Conservation (phyloP, 208 protist genomes). For the Leishmania braziliensis region DNA sequence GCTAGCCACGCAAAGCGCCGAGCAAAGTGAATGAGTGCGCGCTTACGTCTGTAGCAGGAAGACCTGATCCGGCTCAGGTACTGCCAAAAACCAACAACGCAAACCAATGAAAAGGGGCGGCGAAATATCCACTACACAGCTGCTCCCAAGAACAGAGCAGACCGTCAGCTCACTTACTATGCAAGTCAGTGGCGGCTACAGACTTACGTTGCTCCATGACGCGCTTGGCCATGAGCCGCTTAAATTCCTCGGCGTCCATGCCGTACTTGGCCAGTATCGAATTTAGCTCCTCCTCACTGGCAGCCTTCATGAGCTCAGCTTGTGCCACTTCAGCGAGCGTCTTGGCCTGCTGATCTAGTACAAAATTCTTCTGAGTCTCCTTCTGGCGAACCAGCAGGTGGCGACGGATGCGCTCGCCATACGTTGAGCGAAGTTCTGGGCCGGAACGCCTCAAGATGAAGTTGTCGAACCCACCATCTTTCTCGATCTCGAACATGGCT, state of each 20-base stretch:
- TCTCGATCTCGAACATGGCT: constrained; percentile 88
- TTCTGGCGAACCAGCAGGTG: constrained; percentile 90
- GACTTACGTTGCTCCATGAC: constrained; percentile 34
- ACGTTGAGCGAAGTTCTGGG: constrained; percentile 85
- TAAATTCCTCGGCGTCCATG: constrained; percentile 65
- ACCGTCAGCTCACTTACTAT: not conserved
- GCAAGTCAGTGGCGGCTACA: not conserved
- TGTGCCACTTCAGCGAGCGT: constrained; percentile 56
- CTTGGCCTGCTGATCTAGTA: constrained; percentile 79
- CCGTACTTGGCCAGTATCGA: constrained; percentile 81
- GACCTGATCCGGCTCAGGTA: not conserved
- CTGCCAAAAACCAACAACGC: not conserved
- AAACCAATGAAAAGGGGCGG: not conserved
- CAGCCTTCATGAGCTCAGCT: constrained; percentile 43
- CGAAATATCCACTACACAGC: not conserved
- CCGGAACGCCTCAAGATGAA: constrained; percentile 87
- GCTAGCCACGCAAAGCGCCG: not conserved
- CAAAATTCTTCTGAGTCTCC: constrained; percentile 92
- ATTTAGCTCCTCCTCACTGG: constrained; percentile 58
- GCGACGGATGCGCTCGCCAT: constrained; percentile 86
- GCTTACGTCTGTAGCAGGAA: not conserved
- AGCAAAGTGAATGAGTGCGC: not conserved
- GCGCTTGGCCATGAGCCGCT: constrained; percentile 56
- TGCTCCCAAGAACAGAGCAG: not conserved
- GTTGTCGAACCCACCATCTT: constrained; percentile 90